Base-by-base conservation (phyloP, 163 green algal species). In the Coccomyxa subellipsoidea region DNA sequence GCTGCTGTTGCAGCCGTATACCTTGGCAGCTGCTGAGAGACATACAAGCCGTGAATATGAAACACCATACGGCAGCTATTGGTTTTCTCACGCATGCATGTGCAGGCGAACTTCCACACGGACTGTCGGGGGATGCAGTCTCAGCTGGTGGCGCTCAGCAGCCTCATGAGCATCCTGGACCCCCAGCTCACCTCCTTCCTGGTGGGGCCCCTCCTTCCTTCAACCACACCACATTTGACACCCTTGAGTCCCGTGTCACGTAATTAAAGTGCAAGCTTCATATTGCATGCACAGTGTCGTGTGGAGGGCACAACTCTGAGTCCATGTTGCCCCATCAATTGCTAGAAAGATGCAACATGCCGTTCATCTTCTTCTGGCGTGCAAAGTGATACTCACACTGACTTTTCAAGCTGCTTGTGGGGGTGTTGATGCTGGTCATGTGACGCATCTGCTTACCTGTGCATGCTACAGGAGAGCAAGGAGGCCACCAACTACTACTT, bases 401-500 rank as follows among this genome's bases (percentile, higher is more conserved):
- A n/a, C 47, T 10, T 54, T 59, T 59, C 15, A 27, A 59, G 21
- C 1, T 21, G 1, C 4, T 59, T 59, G 4, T 8, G 47, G 15
- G 23, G 15, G 4, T 59, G 3, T 59, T 59, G 47, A 59, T 27
- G 23, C 39, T 2, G 47, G 1, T 59, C 47, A 34, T 73, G 47
- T 66, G 47, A 66, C 18, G 47, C 18, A 12, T 66, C 47, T 66
- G 47, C 12, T 12, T 18, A 18, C n/a, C 2, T 6, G 15, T 18
- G 7, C 1, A 4, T 21, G 66, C 29, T 73, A 23, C 66, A 73
- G 66, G 66, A 73, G 66, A 73, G 29, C 29, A 73, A 88, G 77
- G 84, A 8, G 94, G 95, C 84, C 93, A 90, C 95, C 70, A 92
- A 90, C 86, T 95, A 93, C 86, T 97, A 97, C 90, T 98, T 97